Conservation (phyloP, 2,329 filamentous ascomycete species). For the Penicillium sp. region DNA sequence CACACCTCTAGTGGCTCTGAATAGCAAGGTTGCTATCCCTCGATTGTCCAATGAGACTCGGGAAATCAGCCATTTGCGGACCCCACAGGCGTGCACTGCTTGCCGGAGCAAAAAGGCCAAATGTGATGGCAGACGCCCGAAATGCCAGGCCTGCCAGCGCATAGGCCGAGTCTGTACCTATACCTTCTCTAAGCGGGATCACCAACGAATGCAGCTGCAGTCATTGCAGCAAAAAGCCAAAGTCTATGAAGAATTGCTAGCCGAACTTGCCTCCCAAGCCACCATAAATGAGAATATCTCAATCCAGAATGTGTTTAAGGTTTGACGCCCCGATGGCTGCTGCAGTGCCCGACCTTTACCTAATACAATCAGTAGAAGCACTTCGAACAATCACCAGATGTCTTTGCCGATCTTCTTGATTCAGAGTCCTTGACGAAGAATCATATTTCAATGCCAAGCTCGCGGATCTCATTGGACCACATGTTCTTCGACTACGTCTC, state of each 20-base stretch:
- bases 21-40: background rate
- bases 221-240: background rate
- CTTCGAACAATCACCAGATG: background rate
- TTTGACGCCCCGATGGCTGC: background rate
- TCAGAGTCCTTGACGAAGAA: background rate
- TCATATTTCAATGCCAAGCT: background rate
- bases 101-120: constrained; percentile 21
- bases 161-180: constrained; percentile 13
- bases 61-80: constrained; percentile 3
- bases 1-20: background rate
- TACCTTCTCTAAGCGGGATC: constrained; percentile 18
- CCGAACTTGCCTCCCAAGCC: background rate
- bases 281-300: background rate
- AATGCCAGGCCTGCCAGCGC: constrained; percentile 13
- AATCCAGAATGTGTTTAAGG: background rate
- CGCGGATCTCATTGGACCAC: constrained; percentile 15
- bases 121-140: constrained; percentile 20
- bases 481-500: constrained; percentile 17
- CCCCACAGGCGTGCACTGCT: constrained; percentile 15
- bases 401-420: background rate
- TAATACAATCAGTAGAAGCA: background rate
- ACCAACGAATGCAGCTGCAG: constrained; percentile 10
- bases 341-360: background rate
- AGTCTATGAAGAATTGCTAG: background rate
- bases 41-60: background rate